Evolutionary conservation across 805 yeast genomes (phyloP).

Genomic region (Crinitomyces ghanaensis): DNA sequence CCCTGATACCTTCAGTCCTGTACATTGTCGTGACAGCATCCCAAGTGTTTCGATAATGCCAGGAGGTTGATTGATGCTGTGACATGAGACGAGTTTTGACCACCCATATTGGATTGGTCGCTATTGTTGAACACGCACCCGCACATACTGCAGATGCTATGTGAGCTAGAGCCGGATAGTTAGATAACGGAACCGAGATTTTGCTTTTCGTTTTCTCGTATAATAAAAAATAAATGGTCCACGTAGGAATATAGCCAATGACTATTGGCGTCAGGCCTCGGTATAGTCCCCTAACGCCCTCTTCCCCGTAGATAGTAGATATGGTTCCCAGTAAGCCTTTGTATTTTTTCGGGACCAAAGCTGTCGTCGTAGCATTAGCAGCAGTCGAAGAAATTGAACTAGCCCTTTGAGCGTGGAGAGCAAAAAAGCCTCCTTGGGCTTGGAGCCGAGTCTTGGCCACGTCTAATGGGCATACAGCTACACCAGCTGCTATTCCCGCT

Average conservation of each 20-base stretch:
- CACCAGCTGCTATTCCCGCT: conserved; percentile 87
- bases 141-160: conserved; percentile 67
- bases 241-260: conserved; percentile 89
- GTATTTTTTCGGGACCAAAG: conserved; percentile 8
- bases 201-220: conserved; percentile 63
- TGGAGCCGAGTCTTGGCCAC: conserved; percentile 91
- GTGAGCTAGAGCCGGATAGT: conserved; percentile 26
- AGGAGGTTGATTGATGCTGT: conserved; percentile 25
- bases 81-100: conserved; percentile 91
- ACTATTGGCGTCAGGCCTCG: conserved; percentile 88
- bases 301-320: conserved; percentile 55
- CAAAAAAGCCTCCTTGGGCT: conserved; percentile 60
- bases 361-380: conserved; percentile 5
- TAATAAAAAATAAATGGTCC: conserved; percentile 91
- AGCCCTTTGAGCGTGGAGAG: conserved; percentile 3
- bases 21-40: conserved; percentile 81
- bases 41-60: conserved; percentile 59
- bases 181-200: conserved; percentile 33
- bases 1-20: conserved; percentile 61
- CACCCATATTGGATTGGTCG: conserved; percentile 96
- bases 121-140: conserved; percentile 72
- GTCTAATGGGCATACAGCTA: conserved; percentile 87
- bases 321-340: conserved; percentile 40
- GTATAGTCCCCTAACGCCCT: conserved; percentile 75
- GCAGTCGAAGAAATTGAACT: too few relatives aligned